Evolutionary conservation across 345 rosid species (phyloP).

Genomic region (Melaleuca alternifolia): DNA sequence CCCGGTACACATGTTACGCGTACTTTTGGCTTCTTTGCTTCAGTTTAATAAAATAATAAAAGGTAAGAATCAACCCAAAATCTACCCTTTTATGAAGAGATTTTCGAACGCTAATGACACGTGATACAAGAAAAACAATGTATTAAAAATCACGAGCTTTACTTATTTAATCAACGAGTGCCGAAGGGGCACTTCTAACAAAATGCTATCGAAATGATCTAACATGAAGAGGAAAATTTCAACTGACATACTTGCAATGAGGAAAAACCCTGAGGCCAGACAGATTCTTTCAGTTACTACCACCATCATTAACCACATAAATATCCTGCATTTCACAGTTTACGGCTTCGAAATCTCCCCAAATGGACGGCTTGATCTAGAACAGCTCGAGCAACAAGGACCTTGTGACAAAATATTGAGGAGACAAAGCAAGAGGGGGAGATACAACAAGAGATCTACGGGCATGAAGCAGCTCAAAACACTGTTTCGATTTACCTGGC

Average conservation of each 20-base stretch:
- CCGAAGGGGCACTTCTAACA: not conserved
- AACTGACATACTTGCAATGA: not conserved
- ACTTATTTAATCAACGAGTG: not conserved
- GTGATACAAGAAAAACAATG: not conserved
- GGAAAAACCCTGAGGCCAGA: not conserved
- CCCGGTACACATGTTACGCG: not conserved
- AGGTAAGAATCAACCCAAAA: not conserved
- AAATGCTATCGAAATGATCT: not conserved
- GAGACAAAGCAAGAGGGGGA: not conserved
- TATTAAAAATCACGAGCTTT: not conserved
- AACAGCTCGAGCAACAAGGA: not conserved
- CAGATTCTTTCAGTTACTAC: not conserved
- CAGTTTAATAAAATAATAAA: not conserved
- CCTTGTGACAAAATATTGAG: not conserved
- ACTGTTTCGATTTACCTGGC: conserved; percentile 18
- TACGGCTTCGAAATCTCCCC: not conserved
- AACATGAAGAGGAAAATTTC: not conserved
- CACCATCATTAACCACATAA: not conserved
- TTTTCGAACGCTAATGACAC: not conserved
- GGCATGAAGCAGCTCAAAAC: conserved; percentile 9
- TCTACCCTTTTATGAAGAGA: not conserved
- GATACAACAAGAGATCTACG: conserved; percentile 6
- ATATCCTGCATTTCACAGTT: not conserved
- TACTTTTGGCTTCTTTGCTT: not conserved
- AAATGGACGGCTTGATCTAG: not conserved